These are phyloP conservation scores for Mesembryanthemum crystallinum DNA, from an alignment of 148 eudicot species.

Conservation along the genomic window DNA sequence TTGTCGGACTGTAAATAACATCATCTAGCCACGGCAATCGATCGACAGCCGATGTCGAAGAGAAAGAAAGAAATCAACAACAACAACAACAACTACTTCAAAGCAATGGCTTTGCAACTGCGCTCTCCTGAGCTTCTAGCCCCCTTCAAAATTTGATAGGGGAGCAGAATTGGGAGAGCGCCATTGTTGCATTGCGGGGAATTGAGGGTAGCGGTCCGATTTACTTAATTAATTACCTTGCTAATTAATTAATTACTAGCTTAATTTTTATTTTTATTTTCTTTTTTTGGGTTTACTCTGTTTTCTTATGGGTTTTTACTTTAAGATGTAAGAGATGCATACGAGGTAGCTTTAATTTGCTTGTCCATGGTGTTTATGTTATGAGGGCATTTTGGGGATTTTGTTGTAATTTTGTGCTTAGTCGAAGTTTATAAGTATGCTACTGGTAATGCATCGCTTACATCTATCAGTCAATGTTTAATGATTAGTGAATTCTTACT, in stretches of 20 bases:
- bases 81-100: conserved; percentile 28
- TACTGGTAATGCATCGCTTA: conserved; percentile 71
- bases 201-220: conserved; percentile 98
- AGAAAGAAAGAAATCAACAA: not conserved
- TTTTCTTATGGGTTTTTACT: no score
- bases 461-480: conserved; percentile 35
- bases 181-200: conserved; percentile 85
- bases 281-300: not conserved
- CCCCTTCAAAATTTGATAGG: not conserved
- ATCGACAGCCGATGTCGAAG: not conserved
- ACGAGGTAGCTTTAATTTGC: conserved; percentile 38
- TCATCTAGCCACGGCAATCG: conserved; percentile 1
- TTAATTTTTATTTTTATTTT: not conserved
- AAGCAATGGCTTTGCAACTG: conserved; percentile 59
- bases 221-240: conserved; percentile 23
- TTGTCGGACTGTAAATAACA: conserved; percentile 20
- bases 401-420: not conserved
- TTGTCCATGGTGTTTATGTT: not conserved
- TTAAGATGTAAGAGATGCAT: conserved; percentile 75
- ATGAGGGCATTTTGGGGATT: not conserved
- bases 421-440: conserved; percentile 24
- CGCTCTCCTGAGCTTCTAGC: conserved; percentile 64
- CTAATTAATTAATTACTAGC: not conserved
- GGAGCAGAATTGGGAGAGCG: conserved; percentile 62
- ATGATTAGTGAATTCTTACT: no score